Evolutionary conservation across 805 yeast genomes (phyloP), one percentile per base, ranked within the genome.

Genomic region (Saccharomycodes ludwigii): DNA sequence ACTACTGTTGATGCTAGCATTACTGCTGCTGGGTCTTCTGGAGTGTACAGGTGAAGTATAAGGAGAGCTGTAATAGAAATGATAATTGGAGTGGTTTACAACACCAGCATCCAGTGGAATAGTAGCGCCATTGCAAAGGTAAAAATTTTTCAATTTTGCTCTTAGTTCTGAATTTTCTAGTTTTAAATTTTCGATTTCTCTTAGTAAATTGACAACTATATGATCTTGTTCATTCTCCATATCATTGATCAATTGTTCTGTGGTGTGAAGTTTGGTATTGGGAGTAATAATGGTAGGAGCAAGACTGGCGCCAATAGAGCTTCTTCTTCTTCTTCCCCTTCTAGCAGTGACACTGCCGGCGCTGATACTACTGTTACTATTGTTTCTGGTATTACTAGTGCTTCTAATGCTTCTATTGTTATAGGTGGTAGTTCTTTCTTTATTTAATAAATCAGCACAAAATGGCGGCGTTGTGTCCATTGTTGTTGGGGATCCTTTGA

Each of bases 171-270:
- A 55, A 41, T 68, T 71, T 39, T 71, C 76, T 12, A 60, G 65
- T 40, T 63, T 66, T 27, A 72, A 50, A 5, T 34, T 24, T 21
- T 63, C 63, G 13, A 73, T 66, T 40, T 73, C 76, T 40, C 62
- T 64, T 65, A 71, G 61, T 27, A 72, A 48, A 43, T 61, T 63
- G 34, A 73, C 50, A 15, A 73, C 79, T 12, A 71, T 65, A 2
- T 73, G 75, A 40, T 73, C 80, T 47, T 73, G 81, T 44, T 73
- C 78, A 35, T 68, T 62, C 40, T 73, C 81, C 75, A 73, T 68
- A 22, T 63, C 56, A 49, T 73, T 73, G 20, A 73, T 65, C 11
- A 71, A 56, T 40, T 69, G 66, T 31, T 68, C 76, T 18, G 29
- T 33, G 6, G 27, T 10, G 24, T 24, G 22, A 13, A 18, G 5